phyloP scores from a whole-genome alignment of 345 rosid genomes.

The Crucihimalaya himalaica region DNA sequence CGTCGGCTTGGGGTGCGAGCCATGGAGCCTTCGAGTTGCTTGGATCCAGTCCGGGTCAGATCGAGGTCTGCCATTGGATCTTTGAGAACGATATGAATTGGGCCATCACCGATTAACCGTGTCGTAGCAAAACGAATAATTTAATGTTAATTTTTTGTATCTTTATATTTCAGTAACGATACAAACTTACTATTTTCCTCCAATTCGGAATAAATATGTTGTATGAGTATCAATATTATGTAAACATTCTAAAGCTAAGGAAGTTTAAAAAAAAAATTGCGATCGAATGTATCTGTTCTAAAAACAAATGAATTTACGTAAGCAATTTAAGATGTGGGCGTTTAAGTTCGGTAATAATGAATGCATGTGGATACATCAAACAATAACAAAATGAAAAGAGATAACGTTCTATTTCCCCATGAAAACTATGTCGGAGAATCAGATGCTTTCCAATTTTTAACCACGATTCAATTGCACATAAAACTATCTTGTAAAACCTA shows the following conservation, averaged over 20 bases:
- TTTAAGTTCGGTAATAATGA: background rate
- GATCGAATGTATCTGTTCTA: background rate
- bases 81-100: slow-evolving; percentile 82
- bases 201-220: background rate
- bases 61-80: slow-evolving; percentile 89
- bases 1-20: slow-evolving; percentile 68
- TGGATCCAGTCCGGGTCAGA: slow-evolving; percentile 68
- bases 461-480: too few species aligned
- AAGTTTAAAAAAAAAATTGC: background rate
- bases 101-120: slow-evolving; percentile 48
- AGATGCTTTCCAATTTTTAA: too few species aligned
- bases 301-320: background rate
- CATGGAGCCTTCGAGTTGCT: slow-evolving; percentile 63
- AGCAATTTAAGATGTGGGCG: background rate
- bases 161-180: background rate
- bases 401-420: too few species aligned
- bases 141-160: background rate
- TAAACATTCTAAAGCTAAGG: background rate
- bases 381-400: too few species aligned
- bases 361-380: too few species aligned
- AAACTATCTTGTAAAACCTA: too few species aligned
- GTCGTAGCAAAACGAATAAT: background rate
- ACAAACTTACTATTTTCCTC: background rate
- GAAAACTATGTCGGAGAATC: too few species aligned
- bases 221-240: too few species aligned